Conservation (phyloP, 1,139 yeast species). For the Pichia sp. region DNA sequence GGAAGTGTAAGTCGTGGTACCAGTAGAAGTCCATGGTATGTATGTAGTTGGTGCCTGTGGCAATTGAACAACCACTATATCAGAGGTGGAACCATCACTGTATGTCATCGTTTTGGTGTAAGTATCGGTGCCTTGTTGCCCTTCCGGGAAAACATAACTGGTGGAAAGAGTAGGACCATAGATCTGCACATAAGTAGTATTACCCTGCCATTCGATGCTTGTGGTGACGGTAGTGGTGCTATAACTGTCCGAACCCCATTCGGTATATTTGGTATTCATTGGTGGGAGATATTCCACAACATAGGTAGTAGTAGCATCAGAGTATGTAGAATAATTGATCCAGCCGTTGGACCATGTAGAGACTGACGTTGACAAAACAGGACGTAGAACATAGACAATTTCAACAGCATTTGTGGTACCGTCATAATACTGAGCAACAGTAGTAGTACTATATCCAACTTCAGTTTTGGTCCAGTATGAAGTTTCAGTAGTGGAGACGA, state of each 20-base stretch:
- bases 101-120: neutral
- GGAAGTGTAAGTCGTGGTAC: conserved; percentile 2
- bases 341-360: conserved; percentile 3
- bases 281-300: conserved; percentile 3
- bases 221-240: conserved; percentile 4
- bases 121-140: neutral
- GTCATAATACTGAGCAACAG: neutral
- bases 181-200: neutral
- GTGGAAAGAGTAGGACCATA: neutral
- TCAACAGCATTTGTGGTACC: neutral
- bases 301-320: too few relatives aligned
- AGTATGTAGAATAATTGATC: too few relatives aligned
- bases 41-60: conserved; percentile 4
- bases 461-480: neutral
- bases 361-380: conserved; percentile 2
- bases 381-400: conserved; percentile 1
- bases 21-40: conserved; percentile 1
- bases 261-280: conserved; percentile 1
- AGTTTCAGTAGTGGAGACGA: neutral
- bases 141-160: too few relatives aligned
- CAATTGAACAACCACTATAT: conserved; percentile 1
- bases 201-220: neutral
- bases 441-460: neutral
- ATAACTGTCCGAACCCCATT: neutral
- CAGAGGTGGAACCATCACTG: neutral